Evolutionary conservation across 2,329 filamentous ascomycete genomes (phyloP).

Genomic region (Trichoderma simmonsii): DNA sequence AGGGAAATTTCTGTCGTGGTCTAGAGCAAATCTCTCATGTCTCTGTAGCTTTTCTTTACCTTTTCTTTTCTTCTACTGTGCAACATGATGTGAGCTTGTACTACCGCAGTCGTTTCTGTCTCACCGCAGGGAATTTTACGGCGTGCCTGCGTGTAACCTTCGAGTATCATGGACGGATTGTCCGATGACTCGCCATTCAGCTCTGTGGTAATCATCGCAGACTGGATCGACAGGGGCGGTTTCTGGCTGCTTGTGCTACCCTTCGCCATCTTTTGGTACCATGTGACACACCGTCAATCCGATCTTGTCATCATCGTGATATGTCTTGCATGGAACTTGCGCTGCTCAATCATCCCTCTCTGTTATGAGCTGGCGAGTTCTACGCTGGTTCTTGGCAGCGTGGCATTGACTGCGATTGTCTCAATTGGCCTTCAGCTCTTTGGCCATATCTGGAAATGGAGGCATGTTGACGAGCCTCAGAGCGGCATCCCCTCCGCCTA

Average conservation of each 20-base stretch:
- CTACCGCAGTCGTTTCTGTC: neutral
- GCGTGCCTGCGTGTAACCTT: neutral
- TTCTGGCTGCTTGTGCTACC: neutral
- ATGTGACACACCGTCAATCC: constrained; percentile 21
- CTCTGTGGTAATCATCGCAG: constrained; percentile 22
- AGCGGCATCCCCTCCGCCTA: constrained; percentile 26
- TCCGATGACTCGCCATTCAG: constrained; percentile 27
- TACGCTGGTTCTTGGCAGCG: neutral
- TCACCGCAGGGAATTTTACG: neutral
- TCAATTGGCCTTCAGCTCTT: neutral
- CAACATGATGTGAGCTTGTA: neutral
- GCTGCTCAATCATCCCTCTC: neutral
- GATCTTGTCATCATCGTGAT: constrained; percentile 28
- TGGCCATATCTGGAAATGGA: neutral
- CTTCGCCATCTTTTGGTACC: constrained; percentile 6
- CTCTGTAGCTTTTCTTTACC: neutral
- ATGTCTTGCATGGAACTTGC: constrained; percentile 25
- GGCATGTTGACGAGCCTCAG: neutral
- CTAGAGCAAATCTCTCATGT: neutral
- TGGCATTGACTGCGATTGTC: neutral
- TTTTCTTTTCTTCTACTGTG: neutral
- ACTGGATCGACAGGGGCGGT: constrained; percentile 23
- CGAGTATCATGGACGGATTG: constrained; percentile 26
- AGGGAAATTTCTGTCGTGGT: neutral
- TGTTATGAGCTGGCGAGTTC: neutral